Base-by-base conservation (phyloP, 1,284 basidiomycete genomes). In the Phlebopus sp. region DNA sequence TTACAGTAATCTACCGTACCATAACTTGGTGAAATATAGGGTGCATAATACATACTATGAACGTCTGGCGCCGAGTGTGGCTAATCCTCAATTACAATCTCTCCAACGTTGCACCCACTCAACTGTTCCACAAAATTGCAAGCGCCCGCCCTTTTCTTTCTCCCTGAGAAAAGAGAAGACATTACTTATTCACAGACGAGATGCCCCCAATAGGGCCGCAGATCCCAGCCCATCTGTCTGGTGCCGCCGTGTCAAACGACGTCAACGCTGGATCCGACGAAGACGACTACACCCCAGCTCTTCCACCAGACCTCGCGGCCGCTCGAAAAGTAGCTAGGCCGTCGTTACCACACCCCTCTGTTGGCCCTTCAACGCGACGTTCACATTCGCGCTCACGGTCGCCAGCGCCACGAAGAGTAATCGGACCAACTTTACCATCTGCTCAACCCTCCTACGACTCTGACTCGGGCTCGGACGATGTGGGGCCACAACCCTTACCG, bases 401-500 rank as follows among this genome's bases (percentile, higher is more conserved):
- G 38, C 49, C 65, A 25, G 42, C 57, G 32, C 47, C 53, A 31
- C 48, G 61, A 53, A 59, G 61, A 43, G 56, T 69, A 6, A 39
- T 69, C 15, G 76, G 73, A 5, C 71, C 76, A 10, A 52, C 73
- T 2, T 49, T 74, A 18, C 70, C 75, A 15, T 54, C 66, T 7
- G 54, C 58, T 7, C 39, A 21, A 18, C 51, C 63, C 25, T 57
- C 66, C 4, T 62, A 54, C 27, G 73, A 75, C 11, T 78, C 79
- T 9, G 78, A 83, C 25, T 77, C 79, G 13, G 82, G 84, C 40
- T 79, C 81, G 45, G 85, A 86, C 40, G 87, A 86, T 51, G 79
- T 88, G 51, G 92, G 90, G 3, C 92, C 92, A 1, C 76, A 75
- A 62, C 88, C 87, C 0, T 67, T 84, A 0, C 83, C 86, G 6